Evolutionary conservation across 208 protist genomes (phyloP).

Genomic region (Balamuthia mandrillaris): DNA sequence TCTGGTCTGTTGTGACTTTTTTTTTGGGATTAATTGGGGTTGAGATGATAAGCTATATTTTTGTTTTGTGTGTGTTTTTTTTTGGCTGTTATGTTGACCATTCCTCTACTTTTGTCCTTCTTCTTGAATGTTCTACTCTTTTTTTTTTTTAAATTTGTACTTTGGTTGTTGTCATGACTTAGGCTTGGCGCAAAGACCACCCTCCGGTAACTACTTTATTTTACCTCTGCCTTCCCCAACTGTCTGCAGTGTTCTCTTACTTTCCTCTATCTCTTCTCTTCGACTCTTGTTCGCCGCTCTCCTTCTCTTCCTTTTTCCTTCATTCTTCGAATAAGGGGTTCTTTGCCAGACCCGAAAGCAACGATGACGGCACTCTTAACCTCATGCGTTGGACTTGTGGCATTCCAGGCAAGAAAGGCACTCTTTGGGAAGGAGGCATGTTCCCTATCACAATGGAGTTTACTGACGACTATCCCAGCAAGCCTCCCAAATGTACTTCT

Average conservation of each 20-base stretch:
- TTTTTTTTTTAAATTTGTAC: too few species aligned
- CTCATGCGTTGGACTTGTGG: constrained; percentile 94
- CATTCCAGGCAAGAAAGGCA: constrained; percentile 91
- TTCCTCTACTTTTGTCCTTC: not conserved
- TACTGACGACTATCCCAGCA: constrained; percentile 94
- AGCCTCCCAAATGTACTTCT: constrained; percentile 92
- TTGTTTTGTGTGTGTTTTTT: not conserved
- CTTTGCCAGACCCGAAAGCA: constrained; percentile 60
- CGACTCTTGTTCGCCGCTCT: too few species aligned
- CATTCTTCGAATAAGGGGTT: too few species aligned
- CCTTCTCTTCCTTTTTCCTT: too few species aligned
- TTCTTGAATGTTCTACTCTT: too few species aligned
- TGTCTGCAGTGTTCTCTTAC: too few species aligned
- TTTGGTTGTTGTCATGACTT: too few species aligned
- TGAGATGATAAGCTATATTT: not conserved
- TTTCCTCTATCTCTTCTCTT: too few species aligned
- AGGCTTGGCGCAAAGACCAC: constrained; percentile 66
- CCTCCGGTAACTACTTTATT: too few species aligned
- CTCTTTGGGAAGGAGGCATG: constrained; percentile 90
- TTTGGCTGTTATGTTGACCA: not conserved
- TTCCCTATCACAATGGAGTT: constrained; percentile 91
- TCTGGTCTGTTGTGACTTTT: not conserved
- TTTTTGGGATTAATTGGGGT: not conserved
- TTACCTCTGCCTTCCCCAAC: too few species aligned
- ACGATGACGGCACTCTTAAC: constrained; percentile 78